phyloP scores from a whole-genome alignment of 2,329 filamentous ascomycete genomes.

The Colletotrichum coccodes region DNA sequence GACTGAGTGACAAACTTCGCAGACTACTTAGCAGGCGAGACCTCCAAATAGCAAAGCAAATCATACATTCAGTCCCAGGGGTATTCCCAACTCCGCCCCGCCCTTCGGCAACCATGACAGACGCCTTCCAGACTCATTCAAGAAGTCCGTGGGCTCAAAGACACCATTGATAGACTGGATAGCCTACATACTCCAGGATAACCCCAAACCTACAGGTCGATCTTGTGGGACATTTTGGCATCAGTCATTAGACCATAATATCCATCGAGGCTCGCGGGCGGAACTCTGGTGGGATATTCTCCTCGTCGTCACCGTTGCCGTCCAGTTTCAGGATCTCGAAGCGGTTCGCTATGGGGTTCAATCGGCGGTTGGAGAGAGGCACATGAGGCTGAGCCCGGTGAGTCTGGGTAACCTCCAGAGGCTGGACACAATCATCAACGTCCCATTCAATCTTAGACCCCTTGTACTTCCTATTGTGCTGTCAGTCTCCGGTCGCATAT shows the following conservation, averaged over 20 bases:
- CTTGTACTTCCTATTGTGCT: slow-evolving; percentile 72
- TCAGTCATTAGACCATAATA: slow-evolving; percentile 23
- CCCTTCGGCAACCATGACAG: neutral
- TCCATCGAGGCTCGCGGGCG: slow-evolving; percentile 36
- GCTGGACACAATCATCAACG: slow-evolving; percentile 76
- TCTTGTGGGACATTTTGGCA: neutral
- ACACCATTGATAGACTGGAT: neutral
- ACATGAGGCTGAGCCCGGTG: slow-evolving; percentile 39
- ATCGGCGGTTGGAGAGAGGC: slow-evolving; percentile 44
- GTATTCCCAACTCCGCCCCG: slow-evolving; percentile 2
- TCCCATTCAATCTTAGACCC: slow-evolving; percentile 76
- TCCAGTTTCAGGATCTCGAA: slow-evolving; percentile 69
- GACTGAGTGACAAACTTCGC: neutral
- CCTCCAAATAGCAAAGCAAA: neutral
- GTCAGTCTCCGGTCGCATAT: slow-evolving; percentile 32
- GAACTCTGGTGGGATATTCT: slow-evolving; percentile 27
- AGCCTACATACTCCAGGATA: no score
- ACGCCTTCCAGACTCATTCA: neutral
- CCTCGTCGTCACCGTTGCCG: slow-evolving; percentile 48
- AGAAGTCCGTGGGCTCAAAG: neutral
- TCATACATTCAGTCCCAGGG: neutral
- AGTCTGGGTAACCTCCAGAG: slow-evolving; percentile 52
- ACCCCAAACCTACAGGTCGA: neutral
- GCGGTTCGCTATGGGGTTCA: slow-evolving; percentile 62
- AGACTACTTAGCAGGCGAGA: neutral